A percentile compares a stretch with the other conserved stretches of the same genome.
phyloP scores from a whole-genome alignment of 2,329 filamentous ascomycete species.

The Colletotrichum eremochloae region DNA sequence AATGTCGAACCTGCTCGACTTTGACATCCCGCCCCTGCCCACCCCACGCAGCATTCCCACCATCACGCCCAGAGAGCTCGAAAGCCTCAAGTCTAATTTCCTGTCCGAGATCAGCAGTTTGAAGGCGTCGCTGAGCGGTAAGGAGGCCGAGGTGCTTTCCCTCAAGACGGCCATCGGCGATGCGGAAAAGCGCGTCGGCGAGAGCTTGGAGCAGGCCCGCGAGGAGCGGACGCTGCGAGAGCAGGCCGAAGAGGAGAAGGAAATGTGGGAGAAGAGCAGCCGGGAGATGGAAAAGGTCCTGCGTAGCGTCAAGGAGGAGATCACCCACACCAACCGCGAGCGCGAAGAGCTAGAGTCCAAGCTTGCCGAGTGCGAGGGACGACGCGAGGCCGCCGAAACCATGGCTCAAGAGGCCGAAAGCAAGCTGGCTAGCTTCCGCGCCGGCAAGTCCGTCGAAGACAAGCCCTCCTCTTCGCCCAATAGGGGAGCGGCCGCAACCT shows the following conservation, averaged over 20 bases:
- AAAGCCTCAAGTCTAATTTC: slow-evolving; percentile 91
- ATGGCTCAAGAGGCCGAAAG: slow-evolving; percentile 82
- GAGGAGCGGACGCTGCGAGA: slow-evolving; percentile 81
- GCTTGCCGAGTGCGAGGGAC: slow-evolving; percentile 82
- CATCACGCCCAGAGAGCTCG: slow-evolving; percentile 91
- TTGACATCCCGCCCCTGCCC: slow-evolving; percentile 92
- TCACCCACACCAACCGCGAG: slow-evolving; percentile 82
- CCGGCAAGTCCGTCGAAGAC: slow-evolving; percentile 66
- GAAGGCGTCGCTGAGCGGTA: slow-evolving; percentile 90
- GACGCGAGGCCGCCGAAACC: slow-evolving; percentile 79
- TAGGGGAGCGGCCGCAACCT: slow-evolving; percentile 47
- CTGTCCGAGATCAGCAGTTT: slow-evolving; percentile 95
- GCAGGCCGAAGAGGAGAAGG: slow-evolving; percentile 79
- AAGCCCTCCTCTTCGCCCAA: slow-evolving; percentile 52
- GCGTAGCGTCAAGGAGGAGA: slow-evolving; percentile 84
- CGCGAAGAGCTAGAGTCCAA: slow-evolving; percentile 82
- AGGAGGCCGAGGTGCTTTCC: slow-evolving; percentile 90
- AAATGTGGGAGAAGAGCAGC: slow-evolving; percentile 86
- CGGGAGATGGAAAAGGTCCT: slow-evolving; percentile 88
- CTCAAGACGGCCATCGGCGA: slow-evolving; percentile 90
- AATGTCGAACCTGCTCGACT: slow-evolving; percentile 83
- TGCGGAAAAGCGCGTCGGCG: slow-evolving; percentile 91
- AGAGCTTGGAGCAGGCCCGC: slow-evolving; percentile 85
- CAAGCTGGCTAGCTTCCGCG: slow-evolving; percentile 80
- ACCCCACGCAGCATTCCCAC: slow-evolving; percentile 93